Base-by-base conservation (phyloP, 148 eudicot species). In the Silene uniflora region DNA sequence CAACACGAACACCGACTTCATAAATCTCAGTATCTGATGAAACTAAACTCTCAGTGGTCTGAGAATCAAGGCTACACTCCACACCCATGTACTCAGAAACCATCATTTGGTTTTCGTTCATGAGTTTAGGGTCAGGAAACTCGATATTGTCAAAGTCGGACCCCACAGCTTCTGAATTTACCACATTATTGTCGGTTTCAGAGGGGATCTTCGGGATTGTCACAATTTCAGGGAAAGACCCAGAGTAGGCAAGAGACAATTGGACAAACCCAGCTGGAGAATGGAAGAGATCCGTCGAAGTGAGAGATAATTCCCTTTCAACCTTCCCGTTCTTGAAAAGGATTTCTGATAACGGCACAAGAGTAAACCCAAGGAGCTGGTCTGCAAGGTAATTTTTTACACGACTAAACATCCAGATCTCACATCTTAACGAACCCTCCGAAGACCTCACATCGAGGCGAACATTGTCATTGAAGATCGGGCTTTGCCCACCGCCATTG, bases 321-420 rank as follows among this genome's bases (percentile, higher is more conserved):
- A 95, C 32, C 77, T 89, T 90, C 59, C 92, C 89, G 35, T 88
- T 88, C 59, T 80, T 75, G 72, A 90, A 35, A 46, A 95, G 78
- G 76, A 95, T 85, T 70, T 95, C 97, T 25, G 97, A 89, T 27
- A 95, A 61, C 39, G 99, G 97, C 70, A 95, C 93, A 69, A 95
- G 80, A 73, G 99, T 90, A 82, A 95, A 90, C 61, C 99, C 99
- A 6, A 95, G 85, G 70, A 95, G 84, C 82, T 95, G 99, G 46
- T 95, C 99, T 75, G 92, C 96, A 24, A 92, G 91, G 84, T 95
- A 95, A 69, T 92, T 95, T 78, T 81, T 89, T 59, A 95, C 96
- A 80, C 99, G 89, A 78, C 99, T 95, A 71, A 95, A 88, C 99
- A 95, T 95, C 92, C 93, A 95, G 72, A 95, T 81, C 83, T 95